These are phyloP conservation scores for Rhytidhysteron rufulum DNA, from an alignment of 2,329 filamentous ascomycete genomes.

Conservation along the genomic window DNA sequence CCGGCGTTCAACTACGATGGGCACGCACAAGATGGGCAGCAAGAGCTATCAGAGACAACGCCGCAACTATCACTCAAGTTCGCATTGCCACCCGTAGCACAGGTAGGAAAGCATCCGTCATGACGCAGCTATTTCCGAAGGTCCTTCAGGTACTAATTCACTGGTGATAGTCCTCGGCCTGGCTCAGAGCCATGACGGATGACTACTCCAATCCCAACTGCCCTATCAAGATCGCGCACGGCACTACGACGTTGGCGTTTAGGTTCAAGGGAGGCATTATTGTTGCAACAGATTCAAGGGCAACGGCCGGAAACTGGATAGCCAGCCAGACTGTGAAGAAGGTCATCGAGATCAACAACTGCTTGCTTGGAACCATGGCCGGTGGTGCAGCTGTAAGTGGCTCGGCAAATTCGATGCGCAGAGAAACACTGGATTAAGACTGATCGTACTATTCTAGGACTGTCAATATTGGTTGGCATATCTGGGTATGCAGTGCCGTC, in stretches of 20 bases:
- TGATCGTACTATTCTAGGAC: slow-evolving; percentile 55
- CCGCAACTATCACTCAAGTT: slow-evolving; percentile 87
- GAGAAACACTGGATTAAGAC: not conserved
- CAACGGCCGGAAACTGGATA: slow-evolving; percentile 98
- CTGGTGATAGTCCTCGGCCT: slow-evolving; percentile 72
- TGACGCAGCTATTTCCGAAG: not conserved
- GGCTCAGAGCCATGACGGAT: slow-evolving; percentile 95
- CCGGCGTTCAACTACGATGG: slow-evolving; percentile 71
- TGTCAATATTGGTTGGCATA: slow-evolving; percentile 99
- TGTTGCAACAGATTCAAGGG: slow-evolving; percentile 94
- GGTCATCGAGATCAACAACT: slow-evolving; percentile 97
- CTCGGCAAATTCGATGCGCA: not conserved
- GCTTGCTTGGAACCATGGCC: slow-evolving; percentile 94
- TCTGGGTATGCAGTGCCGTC: slow-evolving; percentile 97
- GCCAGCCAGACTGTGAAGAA: slow-evolving; percentile 99
- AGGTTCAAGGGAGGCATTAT: slow-evolving; percentile 98
- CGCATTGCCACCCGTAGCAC: slow-evolving; percentile 86
- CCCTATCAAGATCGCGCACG: slow-evolving; percentile 99
- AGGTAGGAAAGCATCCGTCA: slow-evolving; percentile 55
- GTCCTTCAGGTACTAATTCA: slow-evolving; percentile 9
- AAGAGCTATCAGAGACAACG: slow-evolving; percentile 63
- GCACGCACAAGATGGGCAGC: slow-evolving; percentile 68
- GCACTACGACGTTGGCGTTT: slow-evolving; percentile 96
- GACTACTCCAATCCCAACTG: slow-evolving; percentile 95
- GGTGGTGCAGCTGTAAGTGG: slow-evolving; percentile 80